Evolutionary conservation across 305 asterid genomes (phyloP), one percentile per base, ranked within the genome.

Genomic region (Nicotiana rustica): DNA sequence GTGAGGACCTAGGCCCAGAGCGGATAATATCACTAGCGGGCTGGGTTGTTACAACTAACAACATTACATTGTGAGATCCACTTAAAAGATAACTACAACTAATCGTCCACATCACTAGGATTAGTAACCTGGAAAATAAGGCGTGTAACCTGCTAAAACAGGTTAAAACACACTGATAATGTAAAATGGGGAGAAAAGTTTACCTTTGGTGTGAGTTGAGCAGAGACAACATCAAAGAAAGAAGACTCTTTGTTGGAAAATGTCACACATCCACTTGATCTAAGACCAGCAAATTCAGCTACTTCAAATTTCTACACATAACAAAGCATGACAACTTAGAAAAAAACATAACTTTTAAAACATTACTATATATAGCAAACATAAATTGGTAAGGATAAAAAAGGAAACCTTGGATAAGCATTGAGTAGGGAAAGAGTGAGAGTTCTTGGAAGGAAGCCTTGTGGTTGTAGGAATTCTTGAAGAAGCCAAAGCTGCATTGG

Each of bases 401-500:
- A 65, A 19, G 59, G 36, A 49, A 85, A 91, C 98, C 98, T 91
- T 95, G 33, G 93, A 91, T 89, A 88, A 89, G 90, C 95, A 91
- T 78, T 91, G 98, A 82, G 91, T 69, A 19, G 95, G 85, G 86
- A 88, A 89, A 52, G 90, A 86, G 83, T 86, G 85, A 67, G 90
- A 70, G 59, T 87, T 78, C 88, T 88, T 91, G 61, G 94, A 89
- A 35, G 92, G 92, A 62, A 93, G 86, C 78, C 87, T 91, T 13
- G 93, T 86, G 88, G 85, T 88, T 52, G 91, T 86, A 65, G 97
- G 97, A 92, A 95, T 91, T 87, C 95, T 92, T 86, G 98, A 93
- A 87, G 93, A 93, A 67, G 92, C 97, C 86, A 95, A 87, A 88
- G 99, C 97, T 90, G 97, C 95, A 85, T 95, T 88, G 86, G 94